A percentile compares a stretch with the other conserved stretches of the same genome.
phyloP scores from a whole-genome alignment of 345 rosid genomes.

The Pelargonium nanum region DNA sequence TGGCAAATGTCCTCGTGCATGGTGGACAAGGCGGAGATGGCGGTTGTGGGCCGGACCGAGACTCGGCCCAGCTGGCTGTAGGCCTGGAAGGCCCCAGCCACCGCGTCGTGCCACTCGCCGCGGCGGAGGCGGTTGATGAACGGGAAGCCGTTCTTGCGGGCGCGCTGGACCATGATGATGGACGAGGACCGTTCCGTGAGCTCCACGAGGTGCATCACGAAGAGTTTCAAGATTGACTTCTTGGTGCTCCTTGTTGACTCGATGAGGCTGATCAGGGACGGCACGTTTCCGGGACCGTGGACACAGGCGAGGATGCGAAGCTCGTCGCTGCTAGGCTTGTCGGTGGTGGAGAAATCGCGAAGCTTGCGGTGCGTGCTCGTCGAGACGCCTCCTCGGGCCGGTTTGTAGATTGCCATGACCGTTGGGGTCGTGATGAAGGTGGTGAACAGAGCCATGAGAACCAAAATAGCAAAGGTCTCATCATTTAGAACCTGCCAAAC shows the following conservation, averaged over 20 bases:
- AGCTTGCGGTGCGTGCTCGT: slow-evolving; percentile 34
- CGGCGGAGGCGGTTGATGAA: slow-evolving; percentile 43
- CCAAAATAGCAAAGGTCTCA: slow-evolving; percentile 63
- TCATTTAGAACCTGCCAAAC: slow-evolving; percentile 61
- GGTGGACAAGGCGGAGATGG: slow-evolving; percentile 45
- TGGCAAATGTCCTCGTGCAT: slow-evolving; percentile 84
- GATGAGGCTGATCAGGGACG: slow-evolving; percentile 51
- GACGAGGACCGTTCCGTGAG: slow-evolving; percentile 77
- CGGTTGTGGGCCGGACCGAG: slow-evolving; percentile 48
- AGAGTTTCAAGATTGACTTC: slow-evolving; percentile 49
- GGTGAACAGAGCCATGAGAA: slow-evolving; percentile 79
- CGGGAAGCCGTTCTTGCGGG: slow-evolving; percentile 58
- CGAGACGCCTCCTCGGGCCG: slow-evolving; percentile 25
- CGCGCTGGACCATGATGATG: slow-evolving; percentile 59
- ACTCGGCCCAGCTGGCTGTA: slow-evolving; percentile 65
- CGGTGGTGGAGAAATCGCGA: slow-evolving; percentile 27
- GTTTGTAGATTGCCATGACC: slow-evolving; percentile 65
- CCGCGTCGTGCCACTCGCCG: slow-evolving; percentile 46
- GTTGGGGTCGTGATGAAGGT: slow-evolving; percentile 76
- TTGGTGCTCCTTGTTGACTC: slow-evolving; percentile 60
- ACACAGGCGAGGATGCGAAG: slow-evolving; percentile 63
- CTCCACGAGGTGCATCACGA: slow-evolving; percentile 65
- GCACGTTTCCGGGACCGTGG: slow-evolving; percentile 52
- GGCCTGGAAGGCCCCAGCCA: slow-evolving; percentile 51
- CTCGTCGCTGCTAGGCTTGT: slow-evolving; percentile 27